These are phyloP conservation scores for Venturia effusa DNA, from an alignment of 2,329 filamentous ascomycete genomes.

Conservation along the genomic window DNA sequence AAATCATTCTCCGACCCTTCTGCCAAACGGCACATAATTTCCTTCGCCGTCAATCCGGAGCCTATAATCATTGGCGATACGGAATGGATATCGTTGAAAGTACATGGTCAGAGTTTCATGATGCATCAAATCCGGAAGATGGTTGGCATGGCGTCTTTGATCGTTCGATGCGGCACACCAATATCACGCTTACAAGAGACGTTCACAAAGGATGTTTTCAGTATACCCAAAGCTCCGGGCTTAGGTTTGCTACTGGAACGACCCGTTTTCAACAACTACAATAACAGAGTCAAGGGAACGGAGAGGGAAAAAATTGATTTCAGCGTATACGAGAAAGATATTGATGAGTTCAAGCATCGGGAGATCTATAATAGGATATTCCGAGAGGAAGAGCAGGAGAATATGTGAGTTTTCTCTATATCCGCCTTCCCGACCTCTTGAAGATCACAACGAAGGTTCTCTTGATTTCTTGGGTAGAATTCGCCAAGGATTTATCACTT, in stretches of 20 bases:
- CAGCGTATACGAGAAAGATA: slow-evolving; percentile 61
- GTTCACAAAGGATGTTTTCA: slow-evolving; percentile 58
- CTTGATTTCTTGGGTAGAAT: not conserved
- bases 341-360: slow-evolving; percentile 79
- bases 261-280: slow-evolving; percentile 86
- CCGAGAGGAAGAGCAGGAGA: slow-evolving; percentile 74
- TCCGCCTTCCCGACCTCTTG: slow-evolving; percentile 2
- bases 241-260: slow-evolving; percentile 80
- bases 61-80: slow-evolving; percentile 75
- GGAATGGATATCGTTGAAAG: slow-evolving; percentile 90
- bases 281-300: slow-evolving; percentile 56
- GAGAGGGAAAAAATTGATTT: slow-evolving; percentile 67
- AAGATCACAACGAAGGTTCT: not conserved
- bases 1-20: slow-evolving; percentile 74
- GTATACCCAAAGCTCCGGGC: slow-evolving; percentile 88
- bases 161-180: slow-evolving; percentile 74
- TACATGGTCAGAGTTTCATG: slow-evolving; percentile 98
- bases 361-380: slow-evolving; percentile 92
- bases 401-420: slow-evolving; percentile 52
- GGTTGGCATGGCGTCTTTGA: slow-evolving; percentile 82
- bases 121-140: slow-evolving; percentile 99
- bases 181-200: slow-evolving; percentile 60
- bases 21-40: slow-evolving; percentile 83
- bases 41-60: slow-evolving; percentile 54
- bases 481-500: not conserved